Evolutionary conservation across 78 protist species (phyloP).

Genomic region (Cyanophora paradoxa): DNA sequence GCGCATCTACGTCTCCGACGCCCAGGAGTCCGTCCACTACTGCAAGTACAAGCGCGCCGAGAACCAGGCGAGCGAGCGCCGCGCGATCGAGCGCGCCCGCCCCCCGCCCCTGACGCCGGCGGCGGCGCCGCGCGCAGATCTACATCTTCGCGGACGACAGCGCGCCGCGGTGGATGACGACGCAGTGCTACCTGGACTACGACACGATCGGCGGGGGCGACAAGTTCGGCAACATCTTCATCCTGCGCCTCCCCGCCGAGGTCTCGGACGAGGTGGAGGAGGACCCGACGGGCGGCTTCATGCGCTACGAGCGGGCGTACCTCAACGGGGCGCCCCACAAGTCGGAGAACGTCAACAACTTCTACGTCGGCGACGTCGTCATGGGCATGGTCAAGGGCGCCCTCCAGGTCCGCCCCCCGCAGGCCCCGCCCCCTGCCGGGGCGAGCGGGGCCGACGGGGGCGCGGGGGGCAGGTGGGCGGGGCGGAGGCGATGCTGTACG

Average conservation of each 20-base stretch:
- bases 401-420: too few species aligned
- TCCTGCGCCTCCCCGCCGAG: slow-evolving; percentile 62
- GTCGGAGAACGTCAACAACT: not conserved
- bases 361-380: not conserved
- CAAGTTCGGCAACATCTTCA: slow-evolving; percentile 80
- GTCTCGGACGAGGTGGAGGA: slow-evolving; percentile 63
- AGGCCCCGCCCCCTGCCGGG: too few species aligned
- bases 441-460: too few species aligned
- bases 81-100: too few species aligned
- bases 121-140: too few species aligned
- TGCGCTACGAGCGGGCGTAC: slow-evolving; percentile 43
- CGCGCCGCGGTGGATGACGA: slow-evolving; percentile 78
- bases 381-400: too few species aligned
- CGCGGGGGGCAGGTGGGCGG: too few species aligned
- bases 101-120: too few species aligned
- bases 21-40: slow-evolving; percentile 70
- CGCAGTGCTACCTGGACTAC: slow-evolving; percentile 63
- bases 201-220: slow-evolving; percentile 83
- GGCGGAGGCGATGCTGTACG: not conserved
- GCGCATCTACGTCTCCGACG: slow-evolving; percentile 79
- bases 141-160: slow-evolving; percentile 84
- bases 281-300: slow-evolving; percentile 54
- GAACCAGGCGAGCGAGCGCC: too few species aligned
- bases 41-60: slow-evolving; percentile 52
- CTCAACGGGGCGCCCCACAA: slow-evolving; percentile 50